Evolutionary conservation across 768 basidiomycete genomes (phyloP).

Genomic region (Pleurotus ostreatus): DNA sequence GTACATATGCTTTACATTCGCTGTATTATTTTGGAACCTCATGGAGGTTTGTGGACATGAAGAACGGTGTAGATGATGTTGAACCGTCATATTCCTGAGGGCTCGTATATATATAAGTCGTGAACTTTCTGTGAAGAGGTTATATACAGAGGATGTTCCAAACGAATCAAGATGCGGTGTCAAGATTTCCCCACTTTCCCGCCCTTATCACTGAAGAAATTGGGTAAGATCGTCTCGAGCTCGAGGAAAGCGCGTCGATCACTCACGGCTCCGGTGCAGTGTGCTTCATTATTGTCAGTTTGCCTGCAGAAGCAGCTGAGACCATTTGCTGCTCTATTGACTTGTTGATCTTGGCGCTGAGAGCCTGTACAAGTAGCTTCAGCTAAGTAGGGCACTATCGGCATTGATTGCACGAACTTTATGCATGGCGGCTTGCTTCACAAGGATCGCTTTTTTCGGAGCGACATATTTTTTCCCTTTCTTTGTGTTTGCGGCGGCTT

Average conservation of each 20-base stretch:
- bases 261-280: constrained; percentile 37
- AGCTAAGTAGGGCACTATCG: neutral
- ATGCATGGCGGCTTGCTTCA: constrained; percentile 76
- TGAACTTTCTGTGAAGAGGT: too few relatives aligned
- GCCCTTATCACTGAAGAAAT: too few relatives aligned
- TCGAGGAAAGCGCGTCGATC: too few relatives aligned
- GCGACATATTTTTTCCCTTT: constrained; percentile 77
- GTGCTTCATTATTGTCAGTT: constrained; percentile 90
- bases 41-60: neutral
- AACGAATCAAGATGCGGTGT: too few relatives aligned
- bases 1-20: neutral
- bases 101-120: too few relatives aligned
- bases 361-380: constrained; percentile 41
- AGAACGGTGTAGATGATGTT: too few relatives aligned
- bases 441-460: constrained; percentile 72
- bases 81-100: too few relatives aligned
- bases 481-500: constrained; percentile 67
- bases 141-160: too few relatives aligned
- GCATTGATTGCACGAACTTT: constrained; percentile 45
- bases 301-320: constrained; percentile 81
- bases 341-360: constrained; percentile 88
- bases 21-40: constrained; percentile 4
- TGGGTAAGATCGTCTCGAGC: too few relatives aligned
- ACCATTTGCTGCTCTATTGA: constrained; percentile 93
- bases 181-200: too few relatives aligned